Evolutionary conservation across 2,329 filamentous ascomycete genomes (phyloP).

Genomic region (Cadophora luteo-olivacea): DNA sequence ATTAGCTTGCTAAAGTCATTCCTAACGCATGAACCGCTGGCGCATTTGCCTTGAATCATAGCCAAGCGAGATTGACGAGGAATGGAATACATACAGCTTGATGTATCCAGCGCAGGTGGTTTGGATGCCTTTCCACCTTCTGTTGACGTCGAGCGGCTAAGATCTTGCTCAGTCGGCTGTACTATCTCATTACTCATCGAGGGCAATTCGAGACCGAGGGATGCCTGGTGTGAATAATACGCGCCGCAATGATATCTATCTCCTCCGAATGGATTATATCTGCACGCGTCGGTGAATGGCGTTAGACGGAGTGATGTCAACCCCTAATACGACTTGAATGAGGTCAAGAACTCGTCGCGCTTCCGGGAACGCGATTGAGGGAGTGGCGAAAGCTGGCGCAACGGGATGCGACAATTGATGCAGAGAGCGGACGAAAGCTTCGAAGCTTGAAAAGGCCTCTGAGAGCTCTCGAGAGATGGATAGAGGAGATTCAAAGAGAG

Average conservation of each 20-base stretch:
- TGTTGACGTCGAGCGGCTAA: slow-evolving; percentile 41
- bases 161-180: slow-evolving; percentile 45
- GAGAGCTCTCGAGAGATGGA: slow-evolving; percentile 28
- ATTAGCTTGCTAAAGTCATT: slow-evolving; percentile 33
- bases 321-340: slow-evolving; percentile 27
- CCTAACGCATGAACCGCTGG: slow-evolving; percentile 6
- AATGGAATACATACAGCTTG: slow-evolving; percentile 39
- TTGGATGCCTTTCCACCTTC: slow-evolving; percentile 42
- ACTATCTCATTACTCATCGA: slow-evolving; percentile 48
- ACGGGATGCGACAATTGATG: slow-evolving; percentile 36
- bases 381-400: slow-evolving; percentile 25
- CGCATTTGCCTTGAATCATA: slow-evolving; percentile 21
- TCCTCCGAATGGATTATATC: slow-evolving; percentile 25
- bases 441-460: slow-evolving; percentile 29
- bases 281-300: slow-evolving; percentile 33
- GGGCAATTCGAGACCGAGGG: slow-evolving; percentile 39
- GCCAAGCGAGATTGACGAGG: not conserved
- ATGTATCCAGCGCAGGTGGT: slow-evolving; percentile 43
- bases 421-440: slow-evolving; percentile 27
- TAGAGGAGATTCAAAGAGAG: slow-evolving; percentile 27
- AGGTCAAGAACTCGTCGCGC: slow-evolving; percentile 28
- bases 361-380: slow-evolving; percentile 25
- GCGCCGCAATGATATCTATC: slow-evolving; percentile 23
- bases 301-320: slow-evolving; percentile 21
- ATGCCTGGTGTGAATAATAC: slow-evolving; percentile 22